phyloP scores from a whole-genome alignment of 495 filamentous ascomycete genomes.

The Letharia lupina region DNA sequence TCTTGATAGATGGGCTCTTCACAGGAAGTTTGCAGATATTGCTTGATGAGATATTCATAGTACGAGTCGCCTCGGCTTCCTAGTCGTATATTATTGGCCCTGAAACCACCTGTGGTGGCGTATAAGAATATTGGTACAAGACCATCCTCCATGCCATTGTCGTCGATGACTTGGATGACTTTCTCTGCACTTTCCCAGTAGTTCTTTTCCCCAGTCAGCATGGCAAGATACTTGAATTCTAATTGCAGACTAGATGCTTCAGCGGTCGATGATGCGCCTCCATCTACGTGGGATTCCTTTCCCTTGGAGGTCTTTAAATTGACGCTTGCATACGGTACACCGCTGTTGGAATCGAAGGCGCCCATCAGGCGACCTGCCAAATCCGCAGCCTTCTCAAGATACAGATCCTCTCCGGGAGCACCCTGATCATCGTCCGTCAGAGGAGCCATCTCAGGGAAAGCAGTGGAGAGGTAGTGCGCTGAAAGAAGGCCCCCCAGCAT shows the following conservation, averaged over 20 bases:
- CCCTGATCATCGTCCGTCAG: conserved; percentile 57
- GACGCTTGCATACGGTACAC: conserved; percentile 83
- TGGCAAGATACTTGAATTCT: conserved; percentile 95
- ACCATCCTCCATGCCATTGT: conserved; percentile 67
- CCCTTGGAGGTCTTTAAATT: conserved; percentile 71
- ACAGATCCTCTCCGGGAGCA: conserved; percentile 73
- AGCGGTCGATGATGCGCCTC: conserved; percentile 87
- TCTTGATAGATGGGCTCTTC: conserved; percentile 80
- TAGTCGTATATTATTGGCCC: conserved; percentile 76
- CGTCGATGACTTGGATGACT: conserved; percentile 83
- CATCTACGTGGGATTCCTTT: conserved; percentile 69
- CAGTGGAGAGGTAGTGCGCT: conserved; percentile 82
- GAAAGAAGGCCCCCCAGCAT: conserved; percentile 94
- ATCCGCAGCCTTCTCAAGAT: conserved; percentile 91
- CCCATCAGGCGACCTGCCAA: conserved; percentile 78
- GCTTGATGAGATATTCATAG: conserved; percentile 49
- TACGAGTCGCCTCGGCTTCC: conserved; percentile 94
- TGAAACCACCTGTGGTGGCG: conserved; percentile 68
- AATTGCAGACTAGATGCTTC: conserved; percentile 89
- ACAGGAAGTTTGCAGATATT: conserved; percentile 61
- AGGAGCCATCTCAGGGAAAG: conserved; percentile 58
- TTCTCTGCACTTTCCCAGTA: conserved; percentile 89
- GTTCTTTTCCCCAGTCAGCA: conserved; percentile 81
- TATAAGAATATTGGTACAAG: conserved; percentile 87
- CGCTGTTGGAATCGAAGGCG: conserved; percentile 78